Conservation (phyloP, 495 filamentous ascomycete genomes). For the Hypomontagnella monticulosa region DNA sequence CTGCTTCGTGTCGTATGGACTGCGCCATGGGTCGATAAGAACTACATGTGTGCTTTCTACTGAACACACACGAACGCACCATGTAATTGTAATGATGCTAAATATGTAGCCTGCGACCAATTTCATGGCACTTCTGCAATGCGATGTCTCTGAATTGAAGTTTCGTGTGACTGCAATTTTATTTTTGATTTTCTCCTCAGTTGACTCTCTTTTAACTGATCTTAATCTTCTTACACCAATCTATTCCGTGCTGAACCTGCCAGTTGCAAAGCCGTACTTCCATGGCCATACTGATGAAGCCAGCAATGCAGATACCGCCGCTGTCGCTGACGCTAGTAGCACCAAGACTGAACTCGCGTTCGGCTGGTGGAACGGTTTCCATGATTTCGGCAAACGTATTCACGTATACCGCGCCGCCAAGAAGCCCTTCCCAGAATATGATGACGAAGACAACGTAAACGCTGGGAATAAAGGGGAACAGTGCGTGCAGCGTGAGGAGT, state of each 20-base stretch:
- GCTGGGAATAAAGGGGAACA: constrained; percentile 80
- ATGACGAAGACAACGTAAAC: constrained; percentile 84
- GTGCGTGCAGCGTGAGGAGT: constrained; percentile 76
- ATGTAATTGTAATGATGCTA: too few species aligned
- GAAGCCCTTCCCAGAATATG: constrained; percentile 94
- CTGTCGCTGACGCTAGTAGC: constrained; percentile 94
- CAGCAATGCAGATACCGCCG: constrained; percentile 88
- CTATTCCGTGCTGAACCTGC: constrained; percentile 79
- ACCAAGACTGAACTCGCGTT: constrained; percentile 89
- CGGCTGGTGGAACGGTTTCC: constrained; percentile 75
- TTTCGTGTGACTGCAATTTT: neutral
- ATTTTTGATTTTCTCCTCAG: neutral
- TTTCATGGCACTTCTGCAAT: too few species aligned
- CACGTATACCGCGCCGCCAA: constrained; percentile 92
- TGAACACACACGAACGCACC: too few species aligned
- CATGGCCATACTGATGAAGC: constrained; percentile 84
- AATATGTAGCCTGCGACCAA: too few species aligned
- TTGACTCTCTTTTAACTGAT: constrained; percentile 35
- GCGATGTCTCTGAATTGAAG: too few species aligned
- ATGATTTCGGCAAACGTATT: constrained; percentile 92
- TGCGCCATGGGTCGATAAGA: too few species aligned
- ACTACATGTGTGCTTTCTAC: too few species aligned
- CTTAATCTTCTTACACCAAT: constrained; percentile 71
- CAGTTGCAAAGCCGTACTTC: constrained; percentile 84
- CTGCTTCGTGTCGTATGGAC: too few species aligned